Conservation (phyloP, 176 grass and related monocot genomes). For the Eleusine coracana region DNA sequence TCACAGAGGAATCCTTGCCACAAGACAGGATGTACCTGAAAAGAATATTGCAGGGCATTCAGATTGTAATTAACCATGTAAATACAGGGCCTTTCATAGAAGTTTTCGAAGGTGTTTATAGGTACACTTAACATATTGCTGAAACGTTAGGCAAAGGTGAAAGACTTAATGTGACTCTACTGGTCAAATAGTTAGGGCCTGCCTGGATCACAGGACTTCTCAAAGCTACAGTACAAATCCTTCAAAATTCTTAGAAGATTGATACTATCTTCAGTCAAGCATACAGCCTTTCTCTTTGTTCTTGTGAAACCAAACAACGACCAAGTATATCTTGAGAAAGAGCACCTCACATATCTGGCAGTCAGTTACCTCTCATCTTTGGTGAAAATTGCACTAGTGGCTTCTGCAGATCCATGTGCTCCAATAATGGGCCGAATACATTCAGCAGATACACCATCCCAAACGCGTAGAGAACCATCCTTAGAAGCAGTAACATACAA, state of each 20-base stretch:
- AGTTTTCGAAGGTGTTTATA: not conserved
- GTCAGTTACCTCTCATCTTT: conserved; percentile 79
- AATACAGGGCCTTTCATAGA: conserved; percentile 8
- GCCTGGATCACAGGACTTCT: not conserved
- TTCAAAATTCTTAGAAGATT: not conserved
- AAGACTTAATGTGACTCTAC: not conserved
- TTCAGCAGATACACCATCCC: conserved; percentile 86
- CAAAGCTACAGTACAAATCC: not conserved
- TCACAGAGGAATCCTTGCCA: conserved; percentile 84
- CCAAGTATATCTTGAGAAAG: not conserved
- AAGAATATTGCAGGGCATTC: conserved; percentile 35
- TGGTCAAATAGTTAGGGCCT: not conserved
- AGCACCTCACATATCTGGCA: not conserved
- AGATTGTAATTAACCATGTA: not conserved
- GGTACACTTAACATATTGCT: conserved; percentile 1
- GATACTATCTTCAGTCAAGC: conserved; percentile 7
- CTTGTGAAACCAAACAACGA: not conserved
- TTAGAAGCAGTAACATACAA: conserved; percentile 94
- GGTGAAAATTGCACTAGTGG: conserved; percentile 83
- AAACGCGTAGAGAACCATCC: conserved; percentile 84
- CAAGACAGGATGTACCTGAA: conserved; percentile 82
- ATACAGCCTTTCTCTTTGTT: conserved; percentile 24
- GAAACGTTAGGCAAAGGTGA: not conserved
- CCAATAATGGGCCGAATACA: conserved; percentile 81
- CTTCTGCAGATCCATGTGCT: conserved; percentile 82